These are phyloP conservation scores for Gomphus bonarii DNA, from an alignment of 1,284 basidiomycete genomes.

Conservation along the genomic window DNA sequence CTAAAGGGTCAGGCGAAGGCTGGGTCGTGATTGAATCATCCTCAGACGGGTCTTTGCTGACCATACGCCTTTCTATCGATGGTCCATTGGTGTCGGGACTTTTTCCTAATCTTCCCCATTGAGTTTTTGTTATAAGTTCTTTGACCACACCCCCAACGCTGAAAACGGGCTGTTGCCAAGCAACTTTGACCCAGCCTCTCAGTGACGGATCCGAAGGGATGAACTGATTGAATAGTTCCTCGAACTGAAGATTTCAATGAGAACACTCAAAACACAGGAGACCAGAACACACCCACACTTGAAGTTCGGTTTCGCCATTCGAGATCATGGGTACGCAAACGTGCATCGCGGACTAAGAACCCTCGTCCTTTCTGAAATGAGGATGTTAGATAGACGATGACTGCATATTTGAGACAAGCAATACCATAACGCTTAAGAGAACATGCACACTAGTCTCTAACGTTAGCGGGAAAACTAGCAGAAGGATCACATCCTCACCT, in stretches of 20 bases:
- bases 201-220: slow-evolving; percentile 67
- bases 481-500: slow-evolving; percentile 36
- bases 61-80: background rate
- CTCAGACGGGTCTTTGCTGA: slow-evolving; percentile 11
- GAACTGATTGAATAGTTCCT: slow-evolving; percentile 75
- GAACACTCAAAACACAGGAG: background rate
- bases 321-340: slow-evolving; percentile 61
- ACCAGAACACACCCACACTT: slow-evolving; percentile 44
- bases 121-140: slow-evolving; percentile 65
- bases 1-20: background rate
- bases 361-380: slow-evolving; percentile 40
- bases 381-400: background rate
- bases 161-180: slow-evolving; percentile 63
- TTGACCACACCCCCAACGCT: slow-evolving; percentile 67
- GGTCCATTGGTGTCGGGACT: background rate
- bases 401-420: background rate
- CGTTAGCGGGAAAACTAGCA: background rate
- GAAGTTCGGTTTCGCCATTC: slow-evolving; percentile 84
- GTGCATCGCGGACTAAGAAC: slow-evolving; percentile 66
- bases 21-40: background rate
- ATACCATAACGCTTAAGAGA: slow-evolving; percentile 47
- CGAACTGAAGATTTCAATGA: slow-evolving; percentile 37
- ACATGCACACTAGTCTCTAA: slow-evolving; percentile 43
- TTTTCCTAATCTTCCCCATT: slow-evolving; percentile 30
- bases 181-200: slow-evolving; percentile 76